These are phyloP conservation scores for Lignosus rhinocerotis DNA, from an alignment of 1,284 basidiomycete species.

Conservation along the genomic window DNA sequence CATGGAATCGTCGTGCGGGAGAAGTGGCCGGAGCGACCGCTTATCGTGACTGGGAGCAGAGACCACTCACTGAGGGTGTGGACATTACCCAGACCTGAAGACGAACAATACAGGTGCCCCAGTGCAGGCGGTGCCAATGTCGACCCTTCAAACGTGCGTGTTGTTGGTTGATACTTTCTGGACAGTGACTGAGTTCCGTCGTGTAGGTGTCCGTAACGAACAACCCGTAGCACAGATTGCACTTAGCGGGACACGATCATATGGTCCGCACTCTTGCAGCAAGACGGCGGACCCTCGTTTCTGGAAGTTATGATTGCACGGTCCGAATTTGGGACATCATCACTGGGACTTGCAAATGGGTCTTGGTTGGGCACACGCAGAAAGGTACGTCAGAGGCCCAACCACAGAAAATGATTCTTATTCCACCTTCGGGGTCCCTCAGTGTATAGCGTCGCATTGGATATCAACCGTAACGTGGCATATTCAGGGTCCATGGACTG, in stretches of 20 bases:
- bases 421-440: slow-evolving; percentile 3
- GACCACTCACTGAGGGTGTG: slow-evolving; percentile 91
- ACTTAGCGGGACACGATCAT: slow-evolving; percentile 85
- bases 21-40: slow-evolving; percentile 81
- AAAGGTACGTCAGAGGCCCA: slow-evolving; percentile 61
- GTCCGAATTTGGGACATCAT: slow-evolving; percentile 95
- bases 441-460: slow-evolving; percentile 92
- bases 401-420: too few relatives aligned
- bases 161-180: neutral
- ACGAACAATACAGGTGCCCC: slow-evolving; percentile 74
- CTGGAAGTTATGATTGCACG: slow-evolving; percentile 93
- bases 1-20: slow-evolving; percentile 59
- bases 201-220: slow-evolving; percentile 69
- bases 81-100: slow-evolving; percentile 80
- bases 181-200: slow-evolving; percentile 4
- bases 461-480: slow-evolving; percentile 81
- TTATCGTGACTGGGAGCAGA: slow-evolving; percentile 92
- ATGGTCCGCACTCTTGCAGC: slow-evolving; percentile 93
- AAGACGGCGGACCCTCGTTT: slow-evolving; percentile 84
- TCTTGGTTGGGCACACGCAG: slow-evolving; percentile 84
- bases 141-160: slow-evolving; percentile 66
- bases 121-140: slow-evolving; percentile 67
- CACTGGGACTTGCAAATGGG: slow-evolving; percentile 79
- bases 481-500: slow-evolving; percentile 97
- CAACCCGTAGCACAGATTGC: slow-evolving; percentile 88